Conservation (phyloP, 192 early-diverging fungal genomes). For the Entrophospora sp. region DNA sequence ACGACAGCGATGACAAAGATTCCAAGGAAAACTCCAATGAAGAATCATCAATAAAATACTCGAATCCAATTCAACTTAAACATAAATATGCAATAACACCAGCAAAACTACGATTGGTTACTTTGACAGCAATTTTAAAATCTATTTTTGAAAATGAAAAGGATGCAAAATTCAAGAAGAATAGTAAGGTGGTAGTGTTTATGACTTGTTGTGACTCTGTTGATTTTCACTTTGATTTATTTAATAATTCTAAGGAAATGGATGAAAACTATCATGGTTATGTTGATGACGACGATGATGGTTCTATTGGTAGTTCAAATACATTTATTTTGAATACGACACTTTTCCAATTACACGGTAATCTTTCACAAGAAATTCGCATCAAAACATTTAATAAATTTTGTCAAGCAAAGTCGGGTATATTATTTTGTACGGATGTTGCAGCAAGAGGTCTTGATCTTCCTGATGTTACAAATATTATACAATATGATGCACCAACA, state of each 20-base stretch:
- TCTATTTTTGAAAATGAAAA: slow-evolving; percentile 31
- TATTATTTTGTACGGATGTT: slow-evolving; percentile 94
- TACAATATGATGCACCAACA: slow-evolving; percentile 96
- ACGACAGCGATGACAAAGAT: slow-evolving; percentile 31
- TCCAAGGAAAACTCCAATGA: slow-evolving; percentile 14
- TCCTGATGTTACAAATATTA: slow-evolving; percentile 81
- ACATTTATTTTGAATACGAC: slow-evolving; percentile 59
- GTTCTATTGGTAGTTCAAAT: slow-evolving; percentile 41
- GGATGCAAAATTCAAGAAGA: background rate
- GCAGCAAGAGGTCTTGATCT: slow-evolving; percentile 96
- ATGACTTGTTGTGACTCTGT: slow-evolving; percentile 87
- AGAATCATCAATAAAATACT: slow-evolving; percentile 30
- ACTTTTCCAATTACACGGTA: slow-evolving; percentile 84
- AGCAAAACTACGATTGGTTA: slow-evolving; percentile 87
- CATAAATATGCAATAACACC: slow-evolving; percentile 81
- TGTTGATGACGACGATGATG: too few relatives aligned
- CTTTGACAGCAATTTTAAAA: slow-evolving; percentile 68
- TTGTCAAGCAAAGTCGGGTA: slow-evolving; percentile 47
- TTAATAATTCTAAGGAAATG: slow-evolving; percentile 54
- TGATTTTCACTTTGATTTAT: slow-evolving; percentile 86
- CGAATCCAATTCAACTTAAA: slow-evolving; percentile 79
- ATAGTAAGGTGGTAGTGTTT: slow-evolving; percentile 84
- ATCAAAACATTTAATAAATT: slow-evolving; percentile 69
- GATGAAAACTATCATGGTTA: too few relatives aligned
- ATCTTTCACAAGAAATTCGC: slow-evolving; percentile 72